These are phyloP conservation scores for Aspergillus sp. DNA, from an alignment of 2,329 filamentous ascomycete genomes.

Conservation along the genomic window DNA sequence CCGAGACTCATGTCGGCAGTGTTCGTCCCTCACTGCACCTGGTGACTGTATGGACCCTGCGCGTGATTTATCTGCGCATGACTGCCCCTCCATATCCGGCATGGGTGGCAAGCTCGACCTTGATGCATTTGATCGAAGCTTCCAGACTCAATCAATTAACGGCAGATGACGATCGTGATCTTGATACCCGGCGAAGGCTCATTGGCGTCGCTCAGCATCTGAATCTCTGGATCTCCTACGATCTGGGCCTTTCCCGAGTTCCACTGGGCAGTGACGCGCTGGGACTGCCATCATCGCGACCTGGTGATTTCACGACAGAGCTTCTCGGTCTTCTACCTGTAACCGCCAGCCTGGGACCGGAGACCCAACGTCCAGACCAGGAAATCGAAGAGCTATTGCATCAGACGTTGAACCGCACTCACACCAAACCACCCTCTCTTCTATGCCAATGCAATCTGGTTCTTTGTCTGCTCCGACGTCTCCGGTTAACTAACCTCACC, in stretches of 20 bases:
- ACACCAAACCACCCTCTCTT: conserved; percentile 48
- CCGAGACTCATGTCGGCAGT: conserved; percentile 40
- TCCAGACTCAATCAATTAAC: conserved; percentile 35
- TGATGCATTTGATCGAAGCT: conserved; percentile 56
- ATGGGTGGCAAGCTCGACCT: conserved; percentile 33
- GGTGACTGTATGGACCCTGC: conserved; percentile 50
- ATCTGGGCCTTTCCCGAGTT: conserved; percentile 57
- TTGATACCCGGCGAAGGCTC: conserved; percentile 44
- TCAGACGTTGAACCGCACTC: conserved; percentile 40
- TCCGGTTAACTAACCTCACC: conserved; percentile 52
- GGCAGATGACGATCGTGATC: conserved; percentile 20
- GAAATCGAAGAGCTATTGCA: conserved; percentile 48
- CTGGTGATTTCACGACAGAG: conserved; percentile 52
- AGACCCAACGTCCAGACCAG: conserved; percentile 40
- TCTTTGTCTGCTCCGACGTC: conserved; percentile 55
- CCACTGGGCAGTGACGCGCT: conserved; percentile 43
- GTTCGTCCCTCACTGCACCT: conserved; percentile 29
- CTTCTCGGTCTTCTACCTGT: conserved; percentile 54
- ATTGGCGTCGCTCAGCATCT: conserved; percentile 57
- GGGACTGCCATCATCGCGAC: conserved; percentile 36
- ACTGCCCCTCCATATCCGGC: conserved; percentile 54
- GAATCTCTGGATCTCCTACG: conserved; percentile 60
- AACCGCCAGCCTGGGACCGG: conserved; percentile 56
- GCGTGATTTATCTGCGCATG: conserved; percentile 54
- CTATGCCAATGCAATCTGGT: conserved; percentile 56